Evolutionary conservation across 1,284 basidiomycete species (phyloP), one percentile per base, ranked within the genome.

Genomic region (Schizophyllum amplum): DNA sequence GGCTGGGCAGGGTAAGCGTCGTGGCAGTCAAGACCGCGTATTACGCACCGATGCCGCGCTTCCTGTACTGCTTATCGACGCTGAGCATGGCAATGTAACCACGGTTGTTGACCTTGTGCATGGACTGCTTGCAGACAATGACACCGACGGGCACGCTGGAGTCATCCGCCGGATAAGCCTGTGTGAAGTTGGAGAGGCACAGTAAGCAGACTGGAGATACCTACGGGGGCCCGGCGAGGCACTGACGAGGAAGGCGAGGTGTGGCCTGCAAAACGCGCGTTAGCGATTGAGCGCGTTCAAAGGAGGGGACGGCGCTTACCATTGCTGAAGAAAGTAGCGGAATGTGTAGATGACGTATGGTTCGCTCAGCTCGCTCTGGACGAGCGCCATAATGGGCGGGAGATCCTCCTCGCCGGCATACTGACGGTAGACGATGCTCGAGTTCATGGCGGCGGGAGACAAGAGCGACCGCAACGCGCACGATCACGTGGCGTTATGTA

Each of bases 11-110:
- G 67, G 61, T 63, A 66, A 68, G 69, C 70, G 67, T 61, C 66
- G 67, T 69, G 66, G 68, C 69, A 72, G 72, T 24, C 67, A 62
- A 54, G 52, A 58, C 21, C 46, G 64, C 57, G 54, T 55, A 62
- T 59, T 58, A 81, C 84, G 68, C 67, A 94, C 94, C 94, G 69
- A 98, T 95, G 15, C 96, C 94, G 51, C 85, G 81, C 69, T 94
- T 89, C 47, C 95, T 77, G 80, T 84, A 95, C 47, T 75, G 71
- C 68, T 84, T 86, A 70, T 82, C 80, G 23, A 96, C 93, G 63
- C 90, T 92, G 56, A 99, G 82, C 97, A 99, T 99, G 25, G 94
- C 96, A 59, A 99, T 97, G 69, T 99, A 99, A 4, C 96, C 96
- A 65, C 96, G 75, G 71, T 93, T 91, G 4, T 84, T 76, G 55